Base-by-base conservation (phyloP, 2,329 filamentous ascomycete genomes). In the Chrysosphaeria jannelii region DNA sequence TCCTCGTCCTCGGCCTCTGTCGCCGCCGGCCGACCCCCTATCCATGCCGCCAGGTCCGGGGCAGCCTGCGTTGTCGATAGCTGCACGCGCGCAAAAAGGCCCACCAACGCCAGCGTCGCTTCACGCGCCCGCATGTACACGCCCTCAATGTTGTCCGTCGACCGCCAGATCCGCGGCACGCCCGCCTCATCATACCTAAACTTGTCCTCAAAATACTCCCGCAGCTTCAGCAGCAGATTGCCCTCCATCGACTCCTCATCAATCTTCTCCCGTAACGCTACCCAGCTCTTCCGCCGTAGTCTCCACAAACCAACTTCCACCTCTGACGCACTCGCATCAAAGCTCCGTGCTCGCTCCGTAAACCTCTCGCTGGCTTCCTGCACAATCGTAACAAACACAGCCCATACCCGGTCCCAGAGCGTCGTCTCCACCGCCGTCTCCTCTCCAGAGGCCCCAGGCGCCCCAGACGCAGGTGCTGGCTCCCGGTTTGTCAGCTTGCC, bases 191-290 rank as follows among this genome's bases (percentile, higher is more conserved):
- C 85, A 37, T 97, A 97, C 31, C 85, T 69, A 58, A 97, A 97
- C 46, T 90, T 91, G 49, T 97, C 85, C 46, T 97, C 85, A 34
- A 97, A 97, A 48, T 91, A 93, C 44, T 97, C 85, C 17, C 85
- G 65, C 24, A 97, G 60, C 51, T 97, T 97, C 34, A 93, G 54
- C 16, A 93, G 51, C 25, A 97, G 65, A 39, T 93, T 97, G 36
- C 81, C 81, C 47, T 93, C 85, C 65, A 89, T 89, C 39, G 91
- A 75, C 45, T 97, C 85, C 39, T 97, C 85, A 17, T 93, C 81
- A 30, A 97, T 71, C 50, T 75, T 85, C 28, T 76, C 68, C 21
- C 75, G 62, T 29, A 97, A 53, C 9, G 81, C 79, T 19, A 68
- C 68, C 85, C 85, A 97, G 30, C 75, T 85, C 53, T 93, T 93